These are phyloP conservation scores for Zygosaccharomyces sapae DNA, from an alignment of 1,139 yeast genomes.

Conservation along the genomic window DNA sequence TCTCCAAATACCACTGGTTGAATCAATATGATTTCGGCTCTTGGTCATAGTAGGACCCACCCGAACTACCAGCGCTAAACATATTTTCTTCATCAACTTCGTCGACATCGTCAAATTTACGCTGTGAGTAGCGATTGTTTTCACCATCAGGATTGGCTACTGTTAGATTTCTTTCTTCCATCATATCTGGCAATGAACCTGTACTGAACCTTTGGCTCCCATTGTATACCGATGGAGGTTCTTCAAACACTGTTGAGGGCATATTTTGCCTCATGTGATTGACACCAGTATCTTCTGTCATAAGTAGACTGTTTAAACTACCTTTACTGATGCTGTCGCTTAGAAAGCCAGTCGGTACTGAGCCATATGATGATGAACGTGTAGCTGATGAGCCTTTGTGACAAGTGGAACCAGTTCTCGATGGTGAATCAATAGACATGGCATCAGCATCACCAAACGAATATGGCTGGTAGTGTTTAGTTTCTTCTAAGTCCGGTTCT, in stretches of 20 bases:
- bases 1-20: neutral
- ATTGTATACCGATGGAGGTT: slow-evolving; percentile 27
- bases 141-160: slow-evolving; percentile 33
- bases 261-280: slow-evolving; percentile 9
- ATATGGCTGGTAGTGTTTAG: slow-evolving; percentile 36
- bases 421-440: slow-evolving; percentile 22
- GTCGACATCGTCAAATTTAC: slow-evolving; percentile 11
- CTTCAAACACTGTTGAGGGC: slow-evolving; percentile 26
- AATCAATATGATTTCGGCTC: slow-evolving; percentile 11
- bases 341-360: slow-evolving; percentile 14
- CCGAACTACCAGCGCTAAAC: slow-evolving; percentile 16
- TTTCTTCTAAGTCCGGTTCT: slow-evolving; percentile 31
- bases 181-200: slow-evolving; percentile 65
- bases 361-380: slow-evolving; percentile 10
- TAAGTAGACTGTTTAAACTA: slow-evolving; percentile 9
- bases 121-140: slow-evolving; percentile 11
- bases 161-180: slow-evolving; percentile 33
- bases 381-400: slow-evolving; percentile 11
- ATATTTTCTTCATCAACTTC: slow-evolving; percentile 16
- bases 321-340: slow-evolving; percentile 15
- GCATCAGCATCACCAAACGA: slow-evolving; percentile 35
- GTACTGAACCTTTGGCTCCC: slow-evolving; percentile 52
- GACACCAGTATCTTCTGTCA: slow-evolving; percentile 7
- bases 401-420: slow-evolving; percentile 17
- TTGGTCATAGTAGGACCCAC: slow-evolving; percentile 12